These are phyloP conservation scores for Turritis glabra DNA, from an alignment of 345 rosid species.

Conservation along the genomic window DNA sequence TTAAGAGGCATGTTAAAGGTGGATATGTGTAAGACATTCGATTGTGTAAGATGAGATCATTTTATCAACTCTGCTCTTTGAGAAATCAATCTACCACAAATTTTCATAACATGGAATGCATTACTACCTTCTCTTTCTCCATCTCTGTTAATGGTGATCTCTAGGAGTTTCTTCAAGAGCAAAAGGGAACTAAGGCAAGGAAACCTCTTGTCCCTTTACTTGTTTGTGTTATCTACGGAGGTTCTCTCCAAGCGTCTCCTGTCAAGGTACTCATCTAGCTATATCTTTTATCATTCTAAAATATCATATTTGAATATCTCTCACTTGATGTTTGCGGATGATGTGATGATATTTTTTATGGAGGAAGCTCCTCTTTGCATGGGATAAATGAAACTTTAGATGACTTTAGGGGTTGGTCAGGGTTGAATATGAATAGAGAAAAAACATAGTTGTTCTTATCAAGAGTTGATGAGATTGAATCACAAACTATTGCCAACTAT, in stretches of 20 bases:
- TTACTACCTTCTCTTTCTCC: neutral
- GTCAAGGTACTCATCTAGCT: neutral
- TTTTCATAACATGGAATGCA: neutral
- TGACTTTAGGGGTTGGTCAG: neutral
- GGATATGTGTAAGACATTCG: neutral
- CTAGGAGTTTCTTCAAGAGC: neutral
- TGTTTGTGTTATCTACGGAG: neutral
- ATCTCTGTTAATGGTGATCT: neutral
- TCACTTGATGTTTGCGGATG: too few species aligned
- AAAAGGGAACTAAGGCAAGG: neutral
- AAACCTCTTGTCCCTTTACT: neutral
- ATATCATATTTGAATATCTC: too few species aligned
- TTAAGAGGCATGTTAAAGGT: neutral
- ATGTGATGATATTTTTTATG: neutral
- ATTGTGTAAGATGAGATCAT: neutral
- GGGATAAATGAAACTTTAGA: too few species aligned
- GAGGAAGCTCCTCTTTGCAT: too few species aligned
- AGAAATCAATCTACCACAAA: neutral
- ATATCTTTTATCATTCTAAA: too few species aligned
- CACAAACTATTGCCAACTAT: neutral
- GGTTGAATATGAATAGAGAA: neutral
- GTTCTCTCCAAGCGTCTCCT: neutral
- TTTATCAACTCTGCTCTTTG: rapidly evolving
- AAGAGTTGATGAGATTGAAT: neutral
- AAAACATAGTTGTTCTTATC: neutral